Base-by-base conservation (phyloP, 768 basidiomycete species). In the Tubosaeta sp. region DNA sequence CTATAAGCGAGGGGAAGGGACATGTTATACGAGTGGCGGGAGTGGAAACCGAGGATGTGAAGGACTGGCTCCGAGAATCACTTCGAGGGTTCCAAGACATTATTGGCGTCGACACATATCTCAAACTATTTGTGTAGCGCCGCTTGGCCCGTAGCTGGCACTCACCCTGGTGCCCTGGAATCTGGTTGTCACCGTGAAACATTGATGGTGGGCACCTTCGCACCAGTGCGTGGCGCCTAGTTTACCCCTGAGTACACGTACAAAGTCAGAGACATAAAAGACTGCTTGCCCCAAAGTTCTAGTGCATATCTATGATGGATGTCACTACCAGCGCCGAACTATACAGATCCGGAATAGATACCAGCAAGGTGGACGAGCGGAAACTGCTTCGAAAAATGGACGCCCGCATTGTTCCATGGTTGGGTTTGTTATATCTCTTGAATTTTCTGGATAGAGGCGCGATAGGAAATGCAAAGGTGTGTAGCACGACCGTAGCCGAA, bases 21-120 rank as follows among this genome's bases (percentile, higher is more conserved):
- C 76, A 79, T 9, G 70, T 96, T 27, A 67, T 95, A 48, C 78
- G 92, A 57, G 78, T 83, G 11, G 90, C 89, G 9, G 93, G 82
- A 16, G 74, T 71, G 59, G 87, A 90, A 60, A 84, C 88, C 32
- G 90, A 94, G 69, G 71, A 72, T 34, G 87, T 91, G 16, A 83
- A 79, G 65, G 57, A 61, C 14, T 94, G 89, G 88, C 66, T 96
- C 19, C 75, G 74, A 51, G 73, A 74, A 9, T 74, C 76, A 1
- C 69, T 94, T 50, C 54, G 51, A 27, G 73, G 69, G 4, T 56
- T 90, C 14, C 75, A 82, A 63, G 63, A 69, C 35, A 63, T 81
- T 13, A 60, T 90, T 49, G 88, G 90, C 16, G 56, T 58, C 43
- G 87, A 90, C 59, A 74, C 81, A 6, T 90, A 83, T 69, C 72